Conservation (phyloP, 2,329 filamentous ascomycete genomes). For the Pseudocercospora ulei region DNA sequence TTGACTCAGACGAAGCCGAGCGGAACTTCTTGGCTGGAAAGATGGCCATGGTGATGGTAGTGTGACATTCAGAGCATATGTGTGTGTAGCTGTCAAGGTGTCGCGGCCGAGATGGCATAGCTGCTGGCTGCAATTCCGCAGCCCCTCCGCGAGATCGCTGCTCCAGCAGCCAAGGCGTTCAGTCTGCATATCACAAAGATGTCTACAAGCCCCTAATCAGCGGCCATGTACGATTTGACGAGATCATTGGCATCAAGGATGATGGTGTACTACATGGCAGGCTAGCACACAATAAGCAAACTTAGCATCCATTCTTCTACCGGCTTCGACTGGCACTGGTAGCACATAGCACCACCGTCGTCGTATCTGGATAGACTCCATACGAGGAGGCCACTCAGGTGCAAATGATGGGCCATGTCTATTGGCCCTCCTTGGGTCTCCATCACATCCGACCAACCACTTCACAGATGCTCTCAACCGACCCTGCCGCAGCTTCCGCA, state of each 20-base stretch:
- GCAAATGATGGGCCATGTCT: conserved; percentile 5
- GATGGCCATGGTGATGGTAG: conserved; percentile 28
- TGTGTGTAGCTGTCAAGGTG: neutral
- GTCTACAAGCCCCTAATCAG: conserved; percentile 2
- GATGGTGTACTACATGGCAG: conserved; percentile 1
- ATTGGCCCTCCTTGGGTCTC: conserved; percentile 1
- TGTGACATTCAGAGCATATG: neutral
- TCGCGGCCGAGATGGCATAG: neutral
- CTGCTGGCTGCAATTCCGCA: too few species aligned
- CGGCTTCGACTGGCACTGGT: too few species aligned
- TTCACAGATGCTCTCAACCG: neutral
- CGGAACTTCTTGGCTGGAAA: conserved; percentile 48
- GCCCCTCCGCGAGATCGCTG: too few species aligned
- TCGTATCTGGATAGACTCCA: conserved; percentile 3
- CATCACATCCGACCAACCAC: conserved; percentile 1
- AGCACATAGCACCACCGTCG: conserved; percentile 3
- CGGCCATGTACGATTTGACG: neutral
- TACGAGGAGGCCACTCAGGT: conserved; percentile 3
- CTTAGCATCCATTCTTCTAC: conserved; percentile 6
- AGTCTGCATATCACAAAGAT: conserved; percentile 5
- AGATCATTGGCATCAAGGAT: neutral
- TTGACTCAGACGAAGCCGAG: conserved; percentile 54
- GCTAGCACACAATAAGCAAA: conserved; percentile 3
- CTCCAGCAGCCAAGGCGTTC: neutral
- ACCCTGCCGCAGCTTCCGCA: neutral